Evolutionary conservation across 805 yeast species (phyloP).

Genomic region (Wickerhamomyces ciferrii): DNA sequence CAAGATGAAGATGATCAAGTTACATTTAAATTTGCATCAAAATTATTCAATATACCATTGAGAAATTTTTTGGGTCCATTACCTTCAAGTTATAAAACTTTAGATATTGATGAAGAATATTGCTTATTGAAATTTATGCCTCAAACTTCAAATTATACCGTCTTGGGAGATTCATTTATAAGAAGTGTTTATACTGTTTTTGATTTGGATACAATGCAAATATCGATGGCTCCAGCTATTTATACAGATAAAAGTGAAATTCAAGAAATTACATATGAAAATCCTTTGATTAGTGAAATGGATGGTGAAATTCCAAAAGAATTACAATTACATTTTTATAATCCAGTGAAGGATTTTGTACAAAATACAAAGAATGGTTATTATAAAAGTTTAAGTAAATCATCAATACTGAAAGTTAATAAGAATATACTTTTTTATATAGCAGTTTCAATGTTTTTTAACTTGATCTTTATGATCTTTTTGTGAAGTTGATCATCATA

Average conservation of each 20-base stretch:
- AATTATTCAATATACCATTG: constrained; percentile 2
- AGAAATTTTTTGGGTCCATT: constrained; percentile 1
- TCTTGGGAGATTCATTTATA: constrained; percentile 18
- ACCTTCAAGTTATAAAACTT: neutral
- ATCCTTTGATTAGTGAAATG: constrained; percentile 1
- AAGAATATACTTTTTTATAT: neutral
- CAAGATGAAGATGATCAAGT: neutral
- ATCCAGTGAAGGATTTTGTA: constrained; percentile 12
- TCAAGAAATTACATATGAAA: constrained; percentile 2
- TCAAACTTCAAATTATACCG: constrained; percentile 1
- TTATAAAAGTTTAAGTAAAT: constrained; percentile 1
- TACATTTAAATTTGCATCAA: constrained; percentile 7
- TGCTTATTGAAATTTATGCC: constrained; percentile 12
- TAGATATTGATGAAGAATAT: constrained; percentile 4
- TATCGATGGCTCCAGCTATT: constrained; percentile 18
- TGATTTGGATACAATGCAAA: constrained; percentile 18
- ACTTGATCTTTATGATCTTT: neutral
- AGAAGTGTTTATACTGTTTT: constrained; percentile 16
- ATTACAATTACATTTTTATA: constrained; percentile 4
- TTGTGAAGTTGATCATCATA: too few relatives aligned
- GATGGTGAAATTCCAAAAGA: constrained; percentile 5
- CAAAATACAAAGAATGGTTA: constrained; percentile 10
- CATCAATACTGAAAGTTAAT: constrained; percentile 1
- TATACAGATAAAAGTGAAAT: constrained; percentile 6
- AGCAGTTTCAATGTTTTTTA: neutral